phyloP scores from a whole-genome alignment of 495 filamentous ascomycete species.

The Daldinia vernicosa region DNA sequence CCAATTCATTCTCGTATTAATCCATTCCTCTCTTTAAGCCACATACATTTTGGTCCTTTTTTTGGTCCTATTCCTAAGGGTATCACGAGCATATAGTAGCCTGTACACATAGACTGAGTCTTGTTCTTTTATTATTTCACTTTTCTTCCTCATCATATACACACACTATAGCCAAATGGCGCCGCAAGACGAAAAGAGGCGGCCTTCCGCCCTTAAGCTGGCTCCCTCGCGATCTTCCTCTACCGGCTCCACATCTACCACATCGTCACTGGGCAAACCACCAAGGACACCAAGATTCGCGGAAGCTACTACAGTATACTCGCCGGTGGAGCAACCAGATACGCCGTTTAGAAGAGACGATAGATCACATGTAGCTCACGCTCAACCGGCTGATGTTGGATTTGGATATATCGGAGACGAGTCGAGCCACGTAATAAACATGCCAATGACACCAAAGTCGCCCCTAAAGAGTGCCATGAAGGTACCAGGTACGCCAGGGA shows the following conservation, averaged over 20 bases:
- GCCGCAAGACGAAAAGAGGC: conserved; percentile 57
- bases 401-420: conserved; percentile 85
- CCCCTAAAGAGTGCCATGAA: conserved; percentile 88
- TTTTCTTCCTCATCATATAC: conserved; percentile 29
- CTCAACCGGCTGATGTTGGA: conserved; percentile 83
- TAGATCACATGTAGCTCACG: conserved; percentile 64
- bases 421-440: conserved; percentile 58
- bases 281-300: conserved; percentile 87
- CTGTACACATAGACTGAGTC: conserved; percentile 41
- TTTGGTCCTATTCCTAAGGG: conserved; percentile 32
- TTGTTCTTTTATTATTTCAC: conserved; percentile 47
- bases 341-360: conserved; percentile 74
- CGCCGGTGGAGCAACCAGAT: conserved; percentile 70
- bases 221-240: conserved; percentile 57
- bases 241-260: conserved; percentile 60
- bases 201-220: conserved; percentile 60
- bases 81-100: conserved; percentile 35
- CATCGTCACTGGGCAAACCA: conserved; percentile 70
- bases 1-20: conserved; percentile 49
- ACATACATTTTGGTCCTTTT: conserved; percentile 33
- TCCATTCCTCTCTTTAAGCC: conserved; percentile 45
- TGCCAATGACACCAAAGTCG: conserved; percentile 72
- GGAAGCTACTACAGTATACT: conserved; percentile 88
- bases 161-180: conserved; percentile 40
- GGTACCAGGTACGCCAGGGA: conserved; percentile 78